Evolutionary conservation across 2,329 filamentous ascomycete genomes (phyloP), one percentile per base, ranked within the genome.

Genomic region (Fusarium coicis): DNA sequence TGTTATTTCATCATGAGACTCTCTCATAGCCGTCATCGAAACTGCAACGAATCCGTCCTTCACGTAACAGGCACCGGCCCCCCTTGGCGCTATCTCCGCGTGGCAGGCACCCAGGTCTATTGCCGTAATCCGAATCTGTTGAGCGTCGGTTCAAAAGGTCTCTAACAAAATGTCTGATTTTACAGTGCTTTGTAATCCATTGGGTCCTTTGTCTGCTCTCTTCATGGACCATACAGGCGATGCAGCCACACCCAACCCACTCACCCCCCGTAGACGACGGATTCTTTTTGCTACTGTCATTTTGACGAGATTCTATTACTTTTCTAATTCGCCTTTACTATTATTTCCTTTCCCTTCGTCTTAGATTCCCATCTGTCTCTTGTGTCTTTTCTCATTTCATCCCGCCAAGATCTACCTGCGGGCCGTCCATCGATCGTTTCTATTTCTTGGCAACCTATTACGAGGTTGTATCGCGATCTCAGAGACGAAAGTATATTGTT

Each of bases 141-240:
- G 58, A 63, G 49, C 18, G 26, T 30, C 43, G 16, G 53, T 53
- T 54, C 50, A 49, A 32, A 53, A 46, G 37, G 47, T 26, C 56
- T 30, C 59, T 40, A 30, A 34, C 34, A 19, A 39, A 19, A 34
- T 23, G 26, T 34, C 53, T 60, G 46, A 10, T 55, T 58, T 39
- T 66, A 18, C 37, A 23, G 46, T 70, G 72, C 72, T 74, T 74
- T 74, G 72, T 74, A 74, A 74, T 75, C 72, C 34, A 36, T 63
- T 63, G 53, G 70, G 32, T 60, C 56, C 39, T 61, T 63, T 59
- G 40, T 63, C 53, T 32, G 44, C 26, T 55, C 61, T 57, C 36
- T 18, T 40, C 36, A 52, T 69, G 44, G 34, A 52, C 58, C 44
- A 64, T 69, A 64, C 34, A 47, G 62, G 43, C 44, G 59, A 68